Evolutionary conservation across 2,329 filamentous ascomycete genomes (phyloP).

Genomic region (Xenoacremonium recifei): DNA sequence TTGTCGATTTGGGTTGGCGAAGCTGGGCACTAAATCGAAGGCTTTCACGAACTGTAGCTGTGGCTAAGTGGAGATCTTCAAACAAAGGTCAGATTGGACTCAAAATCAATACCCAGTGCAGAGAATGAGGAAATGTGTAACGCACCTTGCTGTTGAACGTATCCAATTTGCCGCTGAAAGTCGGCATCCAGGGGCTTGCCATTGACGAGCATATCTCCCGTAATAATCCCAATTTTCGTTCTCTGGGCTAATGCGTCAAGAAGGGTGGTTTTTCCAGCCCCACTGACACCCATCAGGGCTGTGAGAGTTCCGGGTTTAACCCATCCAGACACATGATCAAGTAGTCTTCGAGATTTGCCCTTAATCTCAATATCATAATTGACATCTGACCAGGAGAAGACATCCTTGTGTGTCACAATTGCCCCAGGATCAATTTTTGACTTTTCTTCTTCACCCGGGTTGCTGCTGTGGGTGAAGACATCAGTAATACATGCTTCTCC

Average conservation of each 20-base stretch:
- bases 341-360: constrained; percentile 59
- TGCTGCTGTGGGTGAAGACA: too few relatives aligned
- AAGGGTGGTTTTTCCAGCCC: constrained; percentile 33
- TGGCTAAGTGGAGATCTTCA: constrained; percentile 51
- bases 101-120: constrained; percentile 33
- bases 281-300: constrained; percentile 62
- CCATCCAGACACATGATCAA: constrained; percentile 78
- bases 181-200: constrained; percentile 48
- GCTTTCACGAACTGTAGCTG: constrained; percentile 46
- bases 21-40: constrained; percentile 47
- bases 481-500: neutral
- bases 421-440: constrained; percentile 6
- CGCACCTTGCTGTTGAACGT: constrained; percentile 55
- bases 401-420: constrained; percentile 38
- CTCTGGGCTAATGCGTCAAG: constrained; percentile 37
- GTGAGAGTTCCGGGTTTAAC: constrained; percentile 81
- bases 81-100: too few relatives aligned
- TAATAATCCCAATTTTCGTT: constrained; percentile 54
- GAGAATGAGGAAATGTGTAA: too few relatives aligned
- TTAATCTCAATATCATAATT: constrained; percentile 69
- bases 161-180: constrained; percentile 60
- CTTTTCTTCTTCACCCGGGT: too few relatives aligned
- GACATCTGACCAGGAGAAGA: constrained; percentile 74
- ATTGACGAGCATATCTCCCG: constrained; percentile 60
- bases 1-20: constrained; percentile 48